phyloP scores from a whole-genome alignment of 768 basidiomycete genomes.

The Pleurotus eryngii region DNA sequence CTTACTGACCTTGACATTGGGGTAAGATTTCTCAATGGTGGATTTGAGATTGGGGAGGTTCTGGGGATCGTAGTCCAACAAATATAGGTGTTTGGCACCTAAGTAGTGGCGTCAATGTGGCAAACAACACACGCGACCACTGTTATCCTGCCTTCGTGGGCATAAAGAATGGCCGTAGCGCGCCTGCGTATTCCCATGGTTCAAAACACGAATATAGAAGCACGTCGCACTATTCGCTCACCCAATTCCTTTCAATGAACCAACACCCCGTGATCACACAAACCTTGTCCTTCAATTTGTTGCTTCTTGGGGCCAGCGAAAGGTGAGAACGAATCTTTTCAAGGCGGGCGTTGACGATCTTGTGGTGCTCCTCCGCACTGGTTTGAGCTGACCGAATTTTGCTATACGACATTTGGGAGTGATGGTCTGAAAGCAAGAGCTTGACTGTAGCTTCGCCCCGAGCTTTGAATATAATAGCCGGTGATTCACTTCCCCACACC shows the following conservation, averaged over 20 bases:
- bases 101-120: slow-evolving; percentile 8
- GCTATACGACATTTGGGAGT: slow-evolving; percentile 27
- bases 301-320: slow-evolving; percentile 44
- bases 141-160: slow-evolving; percentile 63
- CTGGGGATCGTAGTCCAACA: slow-evolving; percentile 38
- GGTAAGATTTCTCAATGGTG: slow-evolving; percentile 63
- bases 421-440: too few species aligned
- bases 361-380: slow-evolving; percentile 49
- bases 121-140: too few species aligned
- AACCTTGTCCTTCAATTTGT: slow-evolving; percentile 70
- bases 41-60: slow-evolving; percentile 62
- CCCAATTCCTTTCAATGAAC: slow-evolving; percentile 88
- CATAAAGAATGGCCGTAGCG: slow-evolving; percentile 68
- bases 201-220: slow-evolving; percentile 6
- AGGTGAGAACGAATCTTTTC: slow-evolving; percentile 69
- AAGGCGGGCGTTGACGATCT: slow-evolving; percentile 63
- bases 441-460: too few species aligned
- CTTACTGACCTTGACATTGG: slow-evolving; percentile 71
- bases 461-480: background rate
- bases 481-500: background rate
- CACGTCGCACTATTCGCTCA: slow-evolving; percentile 23
- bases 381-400: slow-evolving; percentile 26
- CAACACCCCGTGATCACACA: slow-evolving; percentile 89
- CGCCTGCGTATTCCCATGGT: slow-evolving; percentile 40
- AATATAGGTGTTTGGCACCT: slow-evolving; percentile 72